Evolutionary conservation across 208 protist genomes (phyloP).

Genomic region (Trypanosoma congolense): DNA sequence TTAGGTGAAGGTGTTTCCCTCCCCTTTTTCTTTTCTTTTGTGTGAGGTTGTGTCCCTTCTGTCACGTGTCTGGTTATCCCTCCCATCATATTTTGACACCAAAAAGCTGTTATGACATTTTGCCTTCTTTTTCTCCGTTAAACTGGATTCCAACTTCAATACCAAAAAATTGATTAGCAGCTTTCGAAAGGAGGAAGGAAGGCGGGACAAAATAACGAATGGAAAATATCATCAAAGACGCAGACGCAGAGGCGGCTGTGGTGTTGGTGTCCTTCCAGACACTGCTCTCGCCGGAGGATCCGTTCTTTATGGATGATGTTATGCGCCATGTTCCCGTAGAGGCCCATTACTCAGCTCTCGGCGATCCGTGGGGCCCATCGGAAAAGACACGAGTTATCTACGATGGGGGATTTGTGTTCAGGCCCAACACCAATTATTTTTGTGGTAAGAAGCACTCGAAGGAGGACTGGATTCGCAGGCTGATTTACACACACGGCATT

Average conservation of each 20-base stretch:
- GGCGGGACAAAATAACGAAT: too few species aligned
- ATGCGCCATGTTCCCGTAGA: constrained; percentile 11
- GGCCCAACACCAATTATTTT: background rate
- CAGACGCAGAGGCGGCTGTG: constrained; percentile 10
- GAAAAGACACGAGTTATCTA: constrained; percentile 1
- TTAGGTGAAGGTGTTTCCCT: too few species aligned
- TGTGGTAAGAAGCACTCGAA: background rate
- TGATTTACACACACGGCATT: constrained; percentile 11
- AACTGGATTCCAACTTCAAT: too few species aligned
- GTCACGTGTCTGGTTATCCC: too few species aligned
- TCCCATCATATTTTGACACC: too few species aligned
- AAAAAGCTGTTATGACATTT: too few species aligned
- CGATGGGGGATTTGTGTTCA: constrained; percentile 14
- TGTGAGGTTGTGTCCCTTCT: background rate
- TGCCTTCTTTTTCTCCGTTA: too few species aligned
- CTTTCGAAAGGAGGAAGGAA: too few species aligned
- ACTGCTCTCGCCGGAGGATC: constrained; percentile 3
- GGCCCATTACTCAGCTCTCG: constrained; percentile 10
- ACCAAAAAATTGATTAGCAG: too few species aligned
- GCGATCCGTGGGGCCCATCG: constrained; percentile 8
- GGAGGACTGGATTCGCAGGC: constrained; percentile 4
- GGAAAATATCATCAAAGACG: too few species aligned
- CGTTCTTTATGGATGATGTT: background rate
- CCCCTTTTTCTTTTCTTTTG: constrained; percentile 15
- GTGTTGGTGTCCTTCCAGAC: constrained; percentile 18